Evolutionary conservation across 352 stramenopile species (phyloP).

Genomic region (Pythium grandisporangium): DNA sequence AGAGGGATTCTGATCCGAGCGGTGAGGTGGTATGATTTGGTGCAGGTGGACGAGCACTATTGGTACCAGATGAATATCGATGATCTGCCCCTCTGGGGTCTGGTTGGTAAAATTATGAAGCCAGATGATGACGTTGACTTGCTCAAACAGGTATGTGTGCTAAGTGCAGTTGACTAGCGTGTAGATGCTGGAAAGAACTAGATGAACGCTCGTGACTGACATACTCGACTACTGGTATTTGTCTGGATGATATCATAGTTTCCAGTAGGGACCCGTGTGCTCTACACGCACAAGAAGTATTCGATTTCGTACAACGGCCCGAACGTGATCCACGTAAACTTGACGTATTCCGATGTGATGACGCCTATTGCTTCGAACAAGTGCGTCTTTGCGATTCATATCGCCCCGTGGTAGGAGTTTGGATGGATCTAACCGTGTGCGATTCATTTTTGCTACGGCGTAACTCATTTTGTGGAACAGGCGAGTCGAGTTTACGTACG

Average conservation of each 20-base stretch:
- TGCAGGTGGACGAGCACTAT: constrained; percentile 92
- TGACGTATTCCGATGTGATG: constrained; percentile 90
- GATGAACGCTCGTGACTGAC: no score
- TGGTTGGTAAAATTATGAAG: constrained; percentile 96
- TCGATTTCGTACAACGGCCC: constrained; percentile 96
- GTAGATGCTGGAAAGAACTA: no score
- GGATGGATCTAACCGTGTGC: background rate
- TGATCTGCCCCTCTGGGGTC: constrained; percentile 97
- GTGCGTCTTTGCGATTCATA: no score
- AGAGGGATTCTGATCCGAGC: no score
- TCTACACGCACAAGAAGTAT: constrained; percentile 97
- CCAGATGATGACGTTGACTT: constrained; percentile 74
- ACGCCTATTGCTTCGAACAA: constrained; percentile 83
- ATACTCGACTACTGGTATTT: no score
- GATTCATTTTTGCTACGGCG: background rate
- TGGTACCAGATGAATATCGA: constrained; percentile 99
- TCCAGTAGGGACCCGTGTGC: constrained; percentile 66
- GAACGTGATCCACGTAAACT: constrained; percentile 97
- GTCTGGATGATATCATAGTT: constrained; percentile 20
- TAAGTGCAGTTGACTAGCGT: no score
- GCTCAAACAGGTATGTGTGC: no score
- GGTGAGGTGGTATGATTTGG: background rate
- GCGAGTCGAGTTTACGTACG: constrained; percentile 91
- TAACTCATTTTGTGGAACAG: constrained; percentile 8
- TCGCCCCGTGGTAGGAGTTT: no score